A percentile compares a stretch with the other conserved stretches of the same genome.
Evolutionary conservation across 441 rosid species (phyloP).

Genomic region (Eutrema salsugineum): DNA sequence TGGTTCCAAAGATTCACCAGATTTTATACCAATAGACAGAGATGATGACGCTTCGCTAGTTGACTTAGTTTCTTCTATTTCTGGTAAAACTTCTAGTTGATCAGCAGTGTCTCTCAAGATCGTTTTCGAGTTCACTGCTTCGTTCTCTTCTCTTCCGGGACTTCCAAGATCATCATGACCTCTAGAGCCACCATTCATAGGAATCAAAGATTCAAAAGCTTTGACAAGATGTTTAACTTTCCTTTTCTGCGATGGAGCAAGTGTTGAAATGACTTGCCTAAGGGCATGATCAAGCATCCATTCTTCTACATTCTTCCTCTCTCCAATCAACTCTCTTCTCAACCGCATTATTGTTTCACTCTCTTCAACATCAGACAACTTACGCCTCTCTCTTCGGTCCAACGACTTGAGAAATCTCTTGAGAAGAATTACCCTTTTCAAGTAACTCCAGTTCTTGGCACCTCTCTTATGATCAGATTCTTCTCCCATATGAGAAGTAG

Average conservation of each 20-base stretch:
- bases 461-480: slow-evolving; percentile 31
- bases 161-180: slow-evolving; percentile 24
- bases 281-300: slow-evolving; percentile 99
- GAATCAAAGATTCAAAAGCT: slow-evolving; percentile 77
- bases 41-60: slow-evolving; percentile 18
- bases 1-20: slow-evolving; percentile 13
- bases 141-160: neutral
- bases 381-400: slow-evolving; percentile 42
- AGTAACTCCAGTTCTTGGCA: slow-evolving; percentile 67
- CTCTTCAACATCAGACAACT: slow-evolving; percentile 39
- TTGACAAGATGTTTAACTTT: slow-evolving; percentile 82
- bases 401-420: slow-evolving; percentile 81
- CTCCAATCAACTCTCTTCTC: slow-evolving; percentile 41
- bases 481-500: slow-evolving; percentile 22
- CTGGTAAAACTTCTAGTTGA: neutral
- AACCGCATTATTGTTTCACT: slow-evolving; percentile 26
- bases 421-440: slow-evolving; percentile 70
- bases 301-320: slow-evolving; percentile 65
- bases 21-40: neutral
- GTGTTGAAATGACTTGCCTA: slow-evolving; percentile 63
- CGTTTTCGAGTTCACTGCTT: neutral
- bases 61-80: neutral
- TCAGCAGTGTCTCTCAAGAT: slow-evolving; percentile 3
- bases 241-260: slow-evolving; percentile 82
- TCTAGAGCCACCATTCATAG: slow-evolving; percentile 25